Evolutionary conservation across 805 yeast species (phyloP).

Genomic region (Schwanniomyces sp.): DNA sequence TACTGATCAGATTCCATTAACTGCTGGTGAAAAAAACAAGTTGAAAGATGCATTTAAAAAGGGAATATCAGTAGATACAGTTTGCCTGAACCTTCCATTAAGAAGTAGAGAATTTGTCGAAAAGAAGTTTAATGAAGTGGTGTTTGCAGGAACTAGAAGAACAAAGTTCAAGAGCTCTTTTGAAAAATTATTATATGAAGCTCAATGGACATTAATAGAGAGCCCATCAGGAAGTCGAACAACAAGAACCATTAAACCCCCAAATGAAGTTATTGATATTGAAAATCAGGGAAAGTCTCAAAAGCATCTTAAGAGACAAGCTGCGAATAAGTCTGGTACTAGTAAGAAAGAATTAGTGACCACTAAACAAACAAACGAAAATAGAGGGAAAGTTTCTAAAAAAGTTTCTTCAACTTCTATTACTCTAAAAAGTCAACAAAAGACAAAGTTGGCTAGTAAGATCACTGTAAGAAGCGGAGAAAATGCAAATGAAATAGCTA

Average conservation of each 20-base stretch:
- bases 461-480: conserved; percentile 5
- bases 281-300: conserved; percentile 6
- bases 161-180: conserved; percentile 24
- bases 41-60: conserved; percentile 15
- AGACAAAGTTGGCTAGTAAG: background rate
- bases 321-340: conserved; percentile 3
- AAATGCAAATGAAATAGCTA: background rate
- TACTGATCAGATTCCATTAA: conserved; percentile 12
- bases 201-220: conserved; percentile 31
- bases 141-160: conserved; percentile 24
- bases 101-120: conserved; percentile 20
- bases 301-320: conserved; percentile 5
- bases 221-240: background rate
- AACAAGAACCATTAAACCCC: conserved; percentile 2
- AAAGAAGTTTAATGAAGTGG: conserved; percentile 19
- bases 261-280: conserved; percentile 7
- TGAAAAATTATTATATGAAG: conserved; percentile 39
- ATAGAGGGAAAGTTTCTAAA: conserved; percentile 1
- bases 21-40: conserved; percentile 23
- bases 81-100: conserved; percentile 21
- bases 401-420: conserved; percentile 6
- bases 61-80: conserved; percentile 10
- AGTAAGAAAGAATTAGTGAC: conserved; percentile 10
- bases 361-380: conserved; percentile 7
- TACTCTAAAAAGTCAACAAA: conserved; percentile 1